A percentile compares a stretch with the other conserved stretches of the same genome.
phyloP scores from a whole-genome alignment of 2,329 filamentous ascomycete species.

The Paraphaeosphaeria sporulosa region DNA sequence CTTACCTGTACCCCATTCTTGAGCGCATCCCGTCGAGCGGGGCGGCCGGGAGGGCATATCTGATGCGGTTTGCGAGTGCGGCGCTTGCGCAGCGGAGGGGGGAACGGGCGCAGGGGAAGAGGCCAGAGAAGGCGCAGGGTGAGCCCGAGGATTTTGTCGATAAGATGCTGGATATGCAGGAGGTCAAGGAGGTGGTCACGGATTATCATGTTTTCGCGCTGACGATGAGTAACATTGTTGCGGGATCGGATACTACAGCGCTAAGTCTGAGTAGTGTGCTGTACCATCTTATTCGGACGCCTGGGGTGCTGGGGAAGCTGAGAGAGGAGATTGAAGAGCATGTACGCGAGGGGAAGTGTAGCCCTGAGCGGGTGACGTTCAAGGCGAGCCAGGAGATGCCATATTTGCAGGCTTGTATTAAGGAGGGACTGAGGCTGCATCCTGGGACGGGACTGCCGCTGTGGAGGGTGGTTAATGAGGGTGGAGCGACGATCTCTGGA shows the following conservation, averaged over 20 bases:
- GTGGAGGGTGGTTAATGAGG: conserved; percentile 28
- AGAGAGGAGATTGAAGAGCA: conserved; percentile 23
- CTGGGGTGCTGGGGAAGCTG: conserved; percentile 21
- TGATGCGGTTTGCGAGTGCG: conserved; percentile 4
- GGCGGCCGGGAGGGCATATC: background rate
- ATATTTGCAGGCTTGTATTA: conserved; percentile 39
- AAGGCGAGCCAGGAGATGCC: conserved; percentile 36
- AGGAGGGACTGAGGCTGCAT: conserved; percentile 36
- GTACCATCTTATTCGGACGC: conserved; percentile 26
- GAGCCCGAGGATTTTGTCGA: conserved; percentile 23
- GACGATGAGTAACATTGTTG: conserved; percentile 45
- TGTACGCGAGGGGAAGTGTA: conserved; percentile 5
- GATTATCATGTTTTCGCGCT: conserved; percentile 29
- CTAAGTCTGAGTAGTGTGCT: conserved; percentile 36
- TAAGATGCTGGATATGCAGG: conserved; percentile 25
- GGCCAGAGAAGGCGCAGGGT: background rate
- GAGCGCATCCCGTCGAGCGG: background rate
- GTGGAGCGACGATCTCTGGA: conserved; percentile 24
- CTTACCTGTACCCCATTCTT: background rate
- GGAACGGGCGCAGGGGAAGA: background rate
- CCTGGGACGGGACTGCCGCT: conserved; percentile 33
- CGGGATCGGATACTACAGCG: conserved; percentile 53
- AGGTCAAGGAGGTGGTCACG: conserved; percentile 13
- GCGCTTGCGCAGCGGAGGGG: background rate
- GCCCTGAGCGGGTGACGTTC: conserved; percentile 21